These are phyloP conservation scores for Eustoma russellianum DNA, from an alignment of 257 asterid genomes.

Conservation along the genomic window DNA sequence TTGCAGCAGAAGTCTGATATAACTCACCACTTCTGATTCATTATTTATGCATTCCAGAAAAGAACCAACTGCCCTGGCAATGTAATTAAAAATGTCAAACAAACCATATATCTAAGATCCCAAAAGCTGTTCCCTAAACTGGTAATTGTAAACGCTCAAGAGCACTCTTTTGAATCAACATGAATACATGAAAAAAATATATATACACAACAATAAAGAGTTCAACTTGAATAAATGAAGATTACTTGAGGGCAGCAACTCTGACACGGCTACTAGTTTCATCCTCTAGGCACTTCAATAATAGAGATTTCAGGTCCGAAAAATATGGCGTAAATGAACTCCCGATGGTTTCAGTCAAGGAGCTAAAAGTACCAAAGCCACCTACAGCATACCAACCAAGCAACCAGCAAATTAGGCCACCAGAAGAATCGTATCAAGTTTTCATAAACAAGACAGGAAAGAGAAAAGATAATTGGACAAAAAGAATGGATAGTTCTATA, in stretches of 20 bases:
- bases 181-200: too few species aligned
- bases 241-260: conserved; percentile 97
- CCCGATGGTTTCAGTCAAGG: conserved; percentile 97
- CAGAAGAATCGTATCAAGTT: background rate
- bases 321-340: conserved; percentile 84
- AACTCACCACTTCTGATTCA: conserved; percentile 85
- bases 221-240: conserved; percentile 9
- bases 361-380: conserved; percentile 97
- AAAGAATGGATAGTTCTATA: conserved; percentile 2
- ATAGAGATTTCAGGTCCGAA: conserved; percentile 68
- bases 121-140: too few species aligned
- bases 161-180: too few species aligned
- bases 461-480: conserved; percentile 1
- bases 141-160: too few species aligned
- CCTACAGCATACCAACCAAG: conserved; percentile 42
- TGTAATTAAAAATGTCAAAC: conserved; percentile 6
- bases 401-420: conserved; percentile 12
- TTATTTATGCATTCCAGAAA: conserved; percentile 93
- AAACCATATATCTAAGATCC: background rate
- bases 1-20: conserved; percentile 7
- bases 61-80: conserved; percentile 98
- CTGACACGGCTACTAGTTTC: conserved; percentile 93
- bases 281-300: conserved; percentile 92
- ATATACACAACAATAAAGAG: background rate
- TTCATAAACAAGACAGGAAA: background rate